Percentiles rank a stretch among this genome's conserved stretches.
Evolutionary conservation across 257 asterid genomes (phyloP).

Genomic region (Plantago major): DNA sequence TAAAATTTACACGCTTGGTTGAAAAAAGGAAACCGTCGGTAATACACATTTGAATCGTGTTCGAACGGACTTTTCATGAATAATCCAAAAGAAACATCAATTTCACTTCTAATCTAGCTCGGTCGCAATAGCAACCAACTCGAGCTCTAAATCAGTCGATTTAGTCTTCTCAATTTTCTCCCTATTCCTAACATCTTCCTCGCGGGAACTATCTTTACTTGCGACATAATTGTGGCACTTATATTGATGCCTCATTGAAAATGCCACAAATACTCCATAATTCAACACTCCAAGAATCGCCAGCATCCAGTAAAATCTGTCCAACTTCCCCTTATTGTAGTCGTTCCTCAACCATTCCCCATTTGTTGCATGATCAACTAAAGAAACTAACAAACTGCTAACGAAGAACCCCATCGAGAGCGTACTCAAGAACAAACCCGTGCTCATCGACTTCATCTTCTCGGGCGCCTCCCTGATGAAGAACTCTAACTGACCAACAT

Average conservation of each 20-base stretch:
- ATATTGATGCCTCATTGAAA: slow-evolving; percentile 40
- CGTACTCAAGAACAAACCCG: slow-evolving; percentile 51
- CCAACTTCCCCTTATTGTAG: slow-evolving; percentile 38
- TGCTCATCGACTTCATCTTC: slow-evolving; percentile 60
- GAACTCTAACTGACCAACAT: slow-evolving; percentile 53
- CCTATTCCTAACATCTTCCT: neutral
- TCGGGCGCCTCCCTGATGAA: slow-evolving; percentile 46
- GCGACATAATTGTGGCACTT: slow-evolving; percentile 42
- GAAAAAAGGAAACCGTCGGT: too few species aligned
- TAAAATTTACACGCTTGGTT: too few species aligned
- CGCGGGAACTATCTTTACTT: neutral
- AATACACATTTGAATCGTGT: too few species aligned
- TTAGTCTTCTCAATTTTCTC: neutral
- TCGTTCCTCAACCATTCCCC: slow-evolving; percentile 41
- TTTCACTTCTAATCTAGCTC: neutral
- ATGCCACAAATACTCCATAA: slow-evolving; percentile 24
- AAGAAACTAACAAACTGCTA: slow-evolving; percentile 35
- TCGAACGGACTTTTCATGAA: too few species aligned
- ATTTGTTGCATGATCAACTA: slow-evolving; percentile 37
- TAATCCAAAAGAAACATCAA: too few species aligned
- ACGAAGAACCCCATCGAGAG: slow-evolving; percentile 43
- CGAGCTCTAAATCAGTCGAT: neutral
- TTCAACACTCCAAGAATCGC: slow-evolving; percentile 40
- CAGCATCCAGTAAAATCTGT: slow-evolving; percentile 48
- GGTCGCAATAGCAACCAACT: slow-evolving; percentile 1